Evolutionary conservation across 2,329 filamentous ascomycete genomes (phyloP).

Genomic region (Dissoconium aciculare): DNA sequence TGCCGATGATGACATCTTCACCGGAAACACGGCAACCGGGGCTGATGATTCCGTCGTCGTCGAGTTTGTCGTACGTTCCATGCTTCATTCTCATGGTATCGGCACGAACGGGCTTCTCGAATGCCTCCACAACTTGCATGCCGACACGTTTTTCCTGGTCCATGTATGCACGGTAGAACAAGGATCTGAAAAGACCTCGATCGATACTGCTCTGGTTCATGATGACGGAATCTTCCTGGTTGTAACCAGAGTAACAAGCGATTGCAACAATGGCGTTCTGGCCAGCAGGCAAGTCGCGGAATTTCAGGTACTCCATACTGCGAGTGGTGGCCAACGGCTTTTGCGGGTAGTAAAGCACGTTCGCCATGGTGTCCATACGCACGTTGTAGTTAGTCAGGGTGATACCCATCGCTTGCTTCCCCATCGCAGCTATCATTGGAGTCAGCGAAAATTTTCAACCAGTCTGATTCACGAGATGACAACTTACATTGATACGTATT

Average conservation of each 20-base stretch:
- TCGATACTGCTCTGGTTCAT: constrained; percentile 99
- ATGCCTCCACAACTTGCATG: constrained; percentile 80
- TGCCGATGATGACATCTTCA: constrained; percentile 98
- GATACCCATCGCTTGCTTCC: constrained; percentile 99
- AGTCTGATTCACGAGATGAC: no score
- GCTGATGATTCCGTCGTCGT: constrained; percentile 87
- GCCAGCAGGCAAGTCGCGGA: constrained; percentile 88
- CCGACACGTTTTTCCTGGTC: constrained; percentile 95
- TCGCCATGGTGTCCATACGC: constrained; percentile 99
- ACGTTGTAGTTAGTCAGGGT: constrained; percentile 94
- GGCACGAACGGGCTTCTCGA: constrained; percentile 82
- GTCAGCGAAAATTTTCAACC: no score
- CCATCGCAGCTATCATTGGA: constrained; percentile 99
- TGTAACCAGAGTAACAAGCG: constrained; percentile 94
- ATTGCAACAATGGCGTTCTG: constrained; percentile 99
- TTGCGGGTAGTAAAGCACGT: constrained; percentile 96
- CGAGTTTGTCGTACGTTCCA: constrained; percentile 57
- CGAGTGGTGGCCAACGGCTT: constrained; percentile 91
- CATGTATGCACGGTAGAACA: constrained; percentile 96
- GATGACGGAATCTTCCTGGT: constrained; percentile 99
- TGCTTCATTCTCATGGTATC: constrained; percentile 89
- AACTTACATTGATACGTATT: constrained; percentile 50
- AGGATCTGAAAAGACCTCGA: constrained; percentile 86
- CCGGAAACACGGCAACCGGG: constrained; percentile 90
- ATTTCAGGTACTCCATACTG: constrained; percentile 97